Evolutionary conservation across 2,329 filamentous ascomycete species (phyloP).

Genomic region (Keithomyces neogunnii): DNA sequence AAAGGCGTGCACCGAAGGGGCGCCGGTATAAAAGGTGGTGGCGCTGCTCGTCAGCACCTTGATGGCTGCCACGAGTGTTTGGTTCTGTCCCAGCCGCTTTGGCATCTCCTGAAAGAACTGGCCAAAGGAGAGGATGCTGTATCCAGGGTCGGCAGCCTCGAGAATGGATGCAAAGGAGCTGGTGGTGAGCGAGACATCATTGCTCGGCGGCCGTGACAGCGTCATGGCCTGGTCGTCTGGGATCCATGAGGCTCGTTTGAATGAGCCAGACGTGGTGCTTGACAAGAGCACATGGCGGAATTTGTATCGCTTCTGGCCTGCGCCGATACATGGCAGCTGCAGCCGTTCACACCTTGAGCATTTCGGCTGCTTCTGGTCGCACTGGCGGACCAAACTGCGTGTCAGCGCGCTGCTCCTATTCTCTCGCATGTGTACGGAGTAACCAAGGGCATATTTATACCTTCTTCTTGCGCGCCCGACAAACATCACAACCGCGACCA

Average conservation of each 20-base stretch:
- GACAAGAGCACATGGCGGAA: neutral
- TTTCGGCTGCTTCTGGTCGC: slow-evolving; percentile 2
- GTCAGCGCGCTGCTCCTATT: neutral
- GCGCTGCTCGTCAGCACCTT: slow-evolving; percentile 1
- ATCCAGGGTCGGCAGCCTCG: neutral
- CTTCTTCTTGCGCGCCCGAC: slow-evolving; percentile 3
- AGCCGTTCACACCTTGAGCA: slow-evolving; percentile 2
- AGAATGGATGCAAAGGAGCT: slow-evolving; percentile 1
- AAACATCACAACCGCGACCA: slow-evolving; percentile 1
- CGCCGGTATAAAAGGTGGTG: neutral
- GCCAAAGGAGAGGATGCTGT: slow-evolving; percentile 1
- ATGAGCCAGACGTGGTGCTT: neutral
- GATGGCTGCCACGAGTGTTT: neutral
- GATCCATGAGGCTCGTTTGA: neutral
- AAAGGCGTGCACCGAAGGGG: neutral
- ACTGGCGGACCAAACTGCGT: neutral
- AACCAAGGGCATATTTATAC: neutral
- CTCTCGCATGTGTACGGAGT: no score
- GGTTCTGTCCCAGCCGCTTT: neutral
- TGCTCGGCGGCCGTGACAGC: neutral
- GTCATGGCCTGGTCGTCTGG: neutral
- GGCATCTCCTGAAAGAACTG: slow-evolving; percentile 1
- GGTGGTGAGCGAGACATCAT: neutral
- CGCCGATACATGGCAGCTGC: neutral
- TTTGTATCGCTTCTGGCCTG: neutral